Conservation (phyloP, 129 eudicot genomes). For the sunflower (Helianthus annuus) region DNA sequence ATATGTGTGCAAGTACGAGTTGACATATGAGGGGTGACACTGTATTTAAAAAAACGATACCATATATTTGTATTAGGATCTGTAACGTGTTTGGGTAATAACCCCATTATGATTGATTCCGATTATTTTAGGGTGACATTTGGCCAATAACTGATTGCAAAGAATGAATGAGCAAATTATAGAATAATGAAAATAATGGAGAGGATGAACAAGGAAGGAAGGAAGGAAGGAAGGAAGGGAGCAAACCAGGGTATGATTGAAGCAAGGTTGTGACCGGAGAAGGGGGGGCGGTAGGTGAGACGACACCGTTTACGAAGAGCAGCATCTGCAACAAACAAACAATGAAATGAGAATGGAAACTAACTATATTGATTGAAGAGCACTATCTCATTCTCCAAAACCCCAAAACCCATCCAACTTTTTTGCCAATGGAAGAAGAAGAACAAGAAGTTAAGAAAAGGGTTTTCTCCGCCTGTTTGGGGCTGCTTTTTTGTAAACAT, state of each 20-base stretch:
- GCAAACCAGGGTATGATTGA: conserved; percentile 61
- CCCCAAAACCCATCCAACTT: too few relatives aligned
- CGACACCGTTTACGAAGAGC: conserved; percentile 59
- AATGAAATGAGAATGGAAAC: too few relatives aligned
- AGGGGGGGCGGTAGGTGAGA: conserved; percentile 38
- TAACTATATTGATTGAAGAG: too few relatives aligned
- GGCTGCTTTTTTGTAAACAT: too few relatives aligned
- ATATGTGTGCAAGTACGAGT: not conserved
- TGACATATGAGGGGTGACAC: not conserved
- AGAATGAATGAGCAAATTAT: not conserved
- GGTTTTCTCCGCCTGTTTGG: too few relatives aligned
- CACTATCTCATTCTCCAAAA: too few relatives aligned
- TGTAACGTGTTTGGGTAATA: not conserved
- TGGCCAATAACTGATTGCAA: too few relatives aligned
- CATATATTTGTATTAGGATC: not conserved
- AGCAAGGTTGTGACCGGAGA: conserved; percentile 73
- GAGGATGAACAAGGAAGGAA: not conserved
- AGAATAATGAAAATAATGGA: not conserved
- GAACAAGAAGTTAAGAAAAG: too few relatives aligned
- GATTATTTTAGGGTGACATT: too few relatives aligned
- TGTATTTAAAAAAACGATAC: not conserved
- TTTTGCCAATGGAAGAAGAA: too few relatives aligned
- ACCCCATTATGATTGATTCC: not conserved
- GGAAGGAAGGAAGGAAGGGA: not conserved
- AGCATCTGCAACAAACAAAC: conserved; percentile 2